Base-by-base conservation (phyloP, 2,329 filamentous ascomycete genomes). In the Epichloe gansuensis region DNA sequence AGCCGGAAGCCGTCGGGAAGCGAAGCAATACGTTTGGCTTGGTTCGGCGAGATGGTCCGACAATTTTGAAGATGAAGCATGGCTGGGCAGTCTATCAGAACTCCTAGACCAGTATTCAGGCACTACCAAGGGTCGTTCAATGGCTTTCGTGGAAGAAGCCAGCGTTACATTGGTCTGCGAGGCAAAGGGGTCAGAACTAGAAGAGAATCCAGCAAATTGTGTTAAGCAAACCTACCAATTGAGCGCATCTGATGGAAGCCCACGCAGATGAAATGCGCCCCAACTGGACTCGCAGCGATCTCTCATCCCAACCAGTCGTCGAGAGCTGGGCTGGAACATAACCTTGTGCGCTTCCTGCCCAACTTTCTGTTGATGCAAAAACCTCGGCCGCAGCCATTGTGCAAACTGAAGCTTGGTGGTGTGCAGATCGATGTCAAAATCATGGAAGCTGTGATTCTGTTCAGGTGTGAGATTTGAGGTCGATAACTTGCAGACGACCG, bases 321-420 rank as follows among this genome's bases (percentile, higher is more conserved):
- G 59, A 67, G 63, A 55, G 61, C 56, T 46, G 65, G 61, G 57
- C 65, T 58, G 63, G 62, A 61, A 59, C 60, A 62, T 59, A 70
- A 57, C 66, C 68, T 70, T 62, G 67, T 60, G 55, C 65, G 65
- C 62, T 68, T 70, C 61, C 67, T 67, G 62, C 67, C 69, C 66
- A 72, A 66, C 62, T 65, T 64, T 65, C 69, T 66, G 64, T 69
- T 59, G 67, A 68, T 57, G 65, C 64, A 66, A 72, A 63, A 68
- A 77, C 69, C 60, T 70, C 69, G 69, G 70, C 71, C 65, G 75
- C 67, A 67, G 77, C 76, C 77, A 81, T 81, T 65, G 62, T 76
- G 73, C 66, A 66, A 70, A 67, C 70, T 67, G 61, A 66, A 69
- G 65, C 69, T 74, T 66, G 66, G 72, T 60, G 63, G 62, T 61